phyloP scores from a whole-genome alignment of 169 alveolate genomes.

The Perkinsus marinus region DNA sequence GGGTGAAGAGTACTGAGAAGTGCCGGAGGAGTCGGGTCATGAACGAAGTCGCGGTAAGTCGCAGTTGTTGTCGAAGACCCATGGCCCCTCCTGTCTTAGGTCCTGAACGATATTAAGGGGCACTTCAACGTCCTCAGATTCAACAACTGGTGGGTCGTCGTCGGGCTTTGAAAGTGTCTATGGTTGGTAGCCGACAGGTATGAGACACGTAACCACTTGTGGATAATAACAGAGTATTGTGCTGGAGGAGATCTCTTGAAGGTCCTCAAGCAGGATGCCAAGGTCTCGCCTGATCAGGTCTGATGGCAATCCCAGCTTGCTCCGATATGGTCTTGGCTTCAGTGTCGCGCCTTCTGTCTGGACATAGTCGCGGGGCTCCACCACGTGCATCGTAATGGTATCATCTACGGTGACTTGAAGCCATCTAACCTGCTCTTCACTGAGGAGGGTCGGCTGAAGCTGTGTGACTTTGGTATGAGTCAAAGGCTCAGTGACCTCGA shows the following conservation, averaged over 20 bases:
- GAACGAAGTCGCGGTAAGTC: constrained; percentile 1
- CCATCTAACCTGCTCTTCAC: constrained; percentile 68
- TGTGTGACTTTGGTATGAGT: constrained; percentile 56
- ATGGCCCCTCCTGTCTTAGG: constrained; percentile 2
- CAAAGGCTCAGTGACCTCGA: constrained; percentile 32
- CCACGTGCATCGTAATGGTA: constrained; percentile 55
- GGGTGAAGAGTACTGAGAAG: constrained; percentile 60
- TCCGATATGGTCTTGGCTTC: neutral
- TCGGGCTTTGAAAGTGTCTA: too few species aligned
- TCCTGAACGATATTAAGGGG: constrained; percentile 8
- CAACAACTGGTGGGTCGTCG: constrained; percentile 6
- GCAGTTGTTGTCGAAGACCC: constrained; percentile 23
- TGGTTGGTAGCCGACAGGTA: constrained; percentile 37
- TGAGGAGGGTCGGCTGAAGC: constrained; percentile 62
- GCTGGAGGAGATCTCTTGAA: constrained; percentile 67
- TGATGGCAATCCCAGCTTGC: too few species aligned
- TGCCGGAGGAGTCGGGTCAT: constrained; percentile 37
- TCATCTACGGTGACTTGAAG: constrained; percentile 64
- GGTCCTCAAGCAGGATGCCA: constrained; percentile 52
- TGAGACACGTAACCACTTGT: constrained; percentile 69
- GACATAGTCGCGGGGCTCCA: constrained; percentile 56
- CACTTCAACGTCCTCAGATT: constrained; percentile 45
- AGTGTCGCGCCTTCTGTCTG: neutral
- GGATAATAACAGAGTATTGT: constrained; percentile 71
- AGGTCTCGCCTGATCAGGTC: constrained; percentile 38